Evolutionary conservation across 163 green algal genomes (phyloP).

Genomic region (Scenedesmus sp.): DNA sequence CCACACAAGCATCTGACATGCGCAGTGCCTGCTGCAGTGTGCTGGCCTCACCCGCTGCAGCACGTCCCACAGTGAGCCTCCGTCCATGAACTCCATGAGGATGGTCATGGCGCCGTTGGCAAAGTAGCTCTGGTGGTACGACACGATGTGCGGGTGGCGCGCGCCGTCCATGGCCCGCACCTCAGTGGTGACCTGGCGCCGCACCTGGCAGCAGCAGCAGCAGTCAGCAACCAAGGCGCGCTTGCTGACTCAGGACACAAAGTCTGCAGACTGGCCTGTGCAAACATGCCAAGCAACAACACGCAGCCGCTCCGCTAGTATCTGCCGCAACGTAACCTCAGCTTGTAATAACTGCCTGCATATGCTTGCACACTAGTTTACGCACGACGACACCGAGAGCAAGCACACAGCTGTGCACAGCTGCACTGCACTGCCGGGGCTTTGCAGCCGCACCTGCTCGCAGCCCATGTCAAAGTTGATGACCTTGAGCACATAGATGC

Average conservation of each 20-base stretch:
- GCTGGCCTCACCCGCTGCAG: constrained; percentile 60
- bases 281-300: not conserved
- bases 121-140: constrained; percentile 69
- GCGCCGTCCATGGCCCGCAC: constrained; percentile 78
- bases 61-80: constrained; percentile 89
- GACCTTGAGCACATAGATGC: constrained; percentile 82
- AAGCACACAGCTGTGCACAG: not conserved
- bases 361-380: not conserved
- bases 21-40: not conserved
- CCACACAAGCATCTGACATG: too few species aligned
- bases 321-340: not conserved
- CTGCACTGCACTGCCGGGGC: not conserved
- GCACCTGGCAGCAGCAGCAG: not conserved
- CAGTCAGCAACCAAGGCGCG: not conserved
- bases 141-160: constrained; percentile 69
- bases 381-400: not conserved
- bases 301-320: not conserved
- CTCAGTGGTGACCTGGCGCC: constrained; percentile 75
- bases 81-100: constrained; percentile 97
- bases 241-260: not conserved
- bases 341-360: not conserved
- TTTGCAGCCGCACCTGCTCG: constrained; percentile 71
- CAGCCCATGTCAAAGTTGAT: constrained; percentile 82
- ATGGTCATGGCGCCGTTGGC: constrained; percentile 86
- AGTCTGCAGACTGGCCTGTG: too few species aligned